phyloP scores from a whole-genome alignment of 208 protist species.

The Polymyxa betae region DNA sequence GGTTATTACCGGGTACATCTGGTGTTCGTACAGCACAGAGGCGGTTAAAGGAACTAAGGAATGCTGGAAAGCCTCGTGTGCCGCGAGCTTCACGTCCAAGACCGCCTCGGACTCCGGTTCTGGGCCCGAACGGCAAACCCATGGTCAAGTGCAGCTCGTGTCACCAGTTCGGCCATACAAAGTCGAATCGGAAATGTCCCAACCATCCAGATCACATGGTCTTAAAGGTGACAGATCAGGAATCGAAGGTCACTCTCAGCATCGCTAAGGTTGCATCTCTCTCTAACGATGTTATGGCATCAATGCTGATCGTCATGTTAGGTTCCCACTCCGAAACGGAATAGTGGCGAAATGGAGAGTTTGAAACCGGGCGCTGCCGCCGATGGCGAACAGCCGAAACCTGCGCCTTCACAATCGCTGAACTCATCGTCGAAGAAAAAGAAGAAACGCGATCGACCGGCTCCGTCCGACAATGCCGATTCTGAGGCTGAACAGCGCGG shows the following conservation, averaged over 20 bases:
- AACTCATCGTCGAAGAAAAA: conserved; percentile 5
- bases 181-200: conserved; percentile 38
- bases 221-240: conserved; percentile 5
- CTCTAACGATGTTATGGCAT: background rate
- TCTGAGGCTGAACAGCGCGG: background rate
- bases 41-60: background rate
- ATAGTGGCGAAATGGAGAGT: conserved; percentile 7
- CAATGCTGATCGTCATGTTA: background rate
- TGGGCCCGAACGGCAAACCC: conserved; percentile 33
- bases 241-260: conserved; percentile 26
- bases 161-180: conserved; percentile 20
- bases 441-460: background rate
- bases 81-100: background rate
- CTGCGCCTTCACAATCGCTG: background rate
- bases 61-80: background rate
- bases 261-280: background rate
- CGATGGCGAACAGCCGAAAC: conserved; percentile 1
- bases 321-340: background rate
- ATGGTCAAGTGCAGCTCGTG: conserved; percentile 48
- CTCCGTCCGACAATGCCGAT: background rate
- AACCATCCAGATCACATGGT: conserved; percentile 36
- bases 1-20: conserved; percentile 16
- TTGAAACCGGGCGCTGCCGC: background rate
- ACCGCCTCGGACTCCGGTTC: background rate
- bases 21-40: background rate